A percentile compares a stretch with the other conserved stretches of the same genome.
phyloP scores from a whole-genome alignment of 208 protist genomes.

The Blechomonas ayalai region DNA sequence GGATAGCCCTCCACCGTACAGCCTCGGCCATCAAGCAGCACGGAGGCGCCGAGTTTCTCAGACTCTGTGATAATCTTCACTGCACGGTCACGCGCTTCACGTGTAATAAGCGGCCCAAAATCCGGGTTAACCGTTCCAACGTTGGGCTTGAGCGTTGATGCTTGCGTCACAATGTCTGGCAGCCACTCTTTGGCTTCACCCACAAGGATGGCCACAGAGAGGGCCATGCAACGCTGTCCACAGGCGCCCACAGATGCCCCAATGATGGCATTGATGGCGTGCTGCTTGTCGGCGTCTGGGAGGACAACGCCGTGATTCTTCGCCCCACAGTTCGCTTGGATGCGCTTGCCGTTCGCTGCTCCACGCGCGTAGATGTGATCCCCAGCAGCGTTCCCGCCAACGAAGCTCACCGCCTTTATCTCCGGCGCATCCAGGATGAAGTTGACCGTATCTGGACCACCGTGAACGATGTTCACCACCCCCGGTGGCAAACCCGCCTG shows the following conservation, averaged over 20 bases:
- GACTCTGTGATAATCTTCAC: constrained; percentile 49
- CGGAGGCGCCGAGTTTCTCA: constrained; percentile 40
- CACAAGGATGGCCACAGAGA: constrained; percentile 86
- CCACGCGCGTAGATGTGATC: constrained; percentile 72
- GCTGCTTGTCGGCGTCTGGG: constrained; percentile 76
- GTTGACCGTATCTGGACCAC: constrained; percentile 76
- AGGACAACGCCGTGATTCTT: constrained; percentile 92
- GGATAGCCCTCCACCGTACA: constrained; percentile 32
- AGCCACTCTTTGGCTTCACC: constrained; percentile 72
- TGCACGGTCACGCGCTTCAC: constrained; percentile 47
- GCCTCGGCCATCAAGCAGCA: constrained; percentile 61
- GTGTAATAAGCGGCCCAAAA: constrained; percentile 80
- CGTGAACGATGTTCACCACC: constrained; percentile 87
- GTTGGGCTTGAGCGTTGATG: constrained; percentile 36
- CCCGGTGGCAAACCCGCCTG: constrained; percentile 75
- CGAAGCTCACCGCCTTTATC: constrained; percentile 92
- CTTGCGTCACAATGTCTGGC: constrained; percentile 48
- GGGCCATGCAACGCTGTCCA: constrained; percentile 93
- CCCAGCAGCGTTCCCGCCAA: constrained; percentile 78
- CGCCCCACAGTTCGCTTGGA: constrained; percentile 91
- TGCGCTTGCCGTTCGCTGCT: constrained; percentile 85
- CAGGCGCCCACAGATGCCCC: constrained; percentile 88
- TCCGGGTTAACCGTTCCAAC: constrained; percentile 27
- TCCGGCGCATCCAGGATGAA: constrained; percentile 88
- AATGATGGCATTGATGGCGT: constrained; percentile 61